phyloP scores from a whole-genome alignment of 257 asterid species.

The Solanum pimpinellifolium region DNA sequence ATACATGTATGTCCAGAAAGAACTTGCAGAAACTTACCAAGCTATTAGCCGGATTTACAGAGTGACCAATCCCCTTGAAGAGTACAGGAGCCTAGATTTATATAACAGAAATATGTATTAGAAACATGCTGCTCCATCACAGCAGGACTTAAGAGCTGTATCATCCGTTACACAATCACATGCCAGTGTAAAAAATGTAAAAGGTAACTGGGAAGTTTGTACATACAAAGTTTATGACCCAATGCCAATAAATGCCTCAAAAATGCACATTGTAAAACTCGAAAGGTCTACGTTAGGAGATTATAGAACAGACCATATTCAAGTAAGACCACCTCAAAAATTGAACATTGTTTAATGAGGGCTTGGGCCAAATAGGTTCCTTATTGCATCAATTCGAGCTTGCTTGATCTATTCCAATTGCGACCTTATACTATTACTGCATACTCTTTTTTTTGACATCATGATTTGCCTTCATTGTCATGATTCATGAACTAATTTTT shows the following conservation, averaged over 20 bases:
- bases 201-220: neutral
- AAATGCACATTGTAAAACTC: neutral
- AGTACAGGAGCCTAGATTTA: constrained; percentile 68
- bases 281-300: neutral
- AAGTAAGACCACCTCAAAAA: neutral
- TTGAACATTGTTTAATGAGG: neutral
- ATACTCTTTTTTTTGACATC: neutral
- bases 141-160: neutral
- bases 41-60: constrained; percentile 59
- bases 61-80: constrained; percentile 81
- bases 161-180: neutral
- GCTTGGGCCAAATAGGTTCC: neutral
- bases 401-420: neutral
- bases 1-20: neutral
- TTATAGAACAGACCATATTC: neutral
- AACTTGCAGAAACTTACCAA: constrained; percentile 36
- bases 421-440: neutral
- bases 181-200: neutral
- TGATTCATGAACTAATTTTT: neutral
- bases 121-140: neutral
- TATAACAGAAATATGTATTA: neutral
- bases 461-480: neutral
- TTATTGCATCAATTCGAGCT: neutral
- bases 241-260: neutral
- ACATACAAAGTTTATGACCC: neutral